A percentile compares a stretch with the other conserved stretches of the same genome.
phyloP scores from a whole-genome alignment of 805 yeast genomes.

The Kodamaea hsintzibuensis region DNA sequence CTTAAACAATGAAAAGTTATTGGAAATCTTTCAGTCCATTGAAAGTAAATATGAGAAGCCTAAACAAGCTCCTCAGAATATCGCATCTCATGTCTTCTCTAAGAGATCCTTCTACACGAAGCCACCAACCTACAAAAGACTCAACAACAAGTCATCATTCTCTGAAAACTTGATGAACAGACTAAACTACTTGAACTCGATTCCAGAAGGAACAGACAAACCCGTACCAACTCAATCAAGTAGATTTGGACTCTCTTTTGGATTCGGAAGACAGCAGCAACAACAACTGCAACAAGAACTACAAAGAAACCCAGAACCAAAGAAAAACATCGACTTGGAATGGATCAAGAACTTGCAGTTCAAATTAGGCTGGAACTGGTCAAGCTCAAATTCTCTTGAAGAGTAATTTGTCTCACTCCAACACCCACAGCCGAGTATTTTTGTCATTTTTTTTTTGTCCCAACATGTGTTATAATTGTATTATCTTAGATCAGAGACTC shows the following conservation, averaged over 20 bases:
- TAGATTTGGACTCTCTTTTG: conserved; percentile 10
- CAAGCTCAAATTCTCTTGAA: conserved; percentile 6
- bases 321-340: conserved; percentile 13
- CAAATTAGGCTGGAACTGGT: conserved; percentile 14
- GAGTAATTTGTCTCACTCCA: background rate
- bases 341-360: conserved; percentile 15
- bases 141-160: conserved; percentile 16
- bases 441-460: background rate
- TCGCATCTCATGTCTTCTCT: background rate
- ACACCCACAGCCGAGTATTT: background rate
- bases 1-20: conserved; percentile 12
- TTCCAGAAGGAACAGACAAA: conserved; percentile 16
- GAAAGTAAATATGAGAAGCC: conserved; percentile 21
- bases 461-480: conserved; percentile 1
- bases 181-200: conserved; percentile 20
- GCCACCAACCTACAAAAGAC: conserved; percentile 12
- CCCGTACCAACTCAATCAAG: conserved; percentile 1
- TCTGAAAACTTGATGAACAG: conserved; percentile 22
- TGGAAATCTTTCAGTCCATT: conserved; percentile 21
- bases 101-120: conserved; percentile 14
- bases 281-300: background rate
- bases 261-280: background rate
- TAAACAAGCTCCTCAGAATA: background rate
- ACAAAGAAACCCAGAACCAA: background rate
- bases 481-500: background rate